These are phyloP conservation scores for Wickerhamiella sorbophila DNA, from an alignment of 805 yeast species.

Conservation along the genomic window DNA sequence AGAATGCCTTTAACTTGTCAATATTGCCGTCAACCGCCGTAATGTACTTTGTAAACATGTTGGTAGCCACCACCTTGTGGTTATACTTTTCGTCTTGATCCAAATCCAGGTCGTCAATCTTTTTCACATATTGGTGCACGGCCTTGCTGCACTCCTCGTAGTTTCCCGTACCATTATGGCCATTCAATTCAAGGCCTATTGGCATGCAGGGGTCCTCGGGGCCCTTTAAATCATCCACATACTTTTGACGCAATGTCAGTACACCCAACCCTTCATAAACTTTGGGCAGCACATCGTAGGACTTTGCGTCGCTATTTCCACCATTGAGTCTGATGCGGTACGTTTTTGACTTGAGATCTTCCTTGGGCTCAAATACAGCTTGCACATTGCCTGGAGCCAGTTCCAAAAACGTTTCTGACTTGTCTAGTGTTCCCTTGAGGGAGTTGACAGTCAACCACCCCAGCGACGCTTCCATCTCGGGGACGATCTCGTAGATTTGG, in stretches of 20 bases:
- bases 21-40: not conserved
- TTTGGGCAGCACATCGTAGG: slow-evolving; percentile 7
- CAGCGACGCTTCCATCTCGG: slow-evolving; percentile 51
- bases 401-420: slow-evolving; percentile 28
- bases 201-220: slow-evolving; percentile 1
- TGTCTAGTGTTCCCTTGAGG: slow-evolving; percentile 33
- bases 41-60: not conserved
- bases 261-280: slow-evolving; percentile 4
- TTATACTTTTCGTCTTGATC: not conserved
- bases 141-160: slow-evolving; percentile 34
- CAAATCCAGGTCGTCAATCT: not conserved
- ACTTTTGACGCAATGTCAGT: slow-evolving; percentile 3
- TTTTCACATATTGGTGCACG: slow-evolving; percentile 32
- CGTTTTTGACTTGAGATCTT: slow-evolving; percentile 2
- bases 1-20: slow-evolving; percentile 3
- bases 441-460: slow-evolving; percentile 56
- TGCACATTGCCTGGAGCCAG: slow-evolving; percentile 5
- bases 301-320: slow-evolving; percentile 1
- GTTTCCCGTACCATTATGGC: slow-evolving; percentile 35
- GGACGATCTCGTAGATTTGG: slow-evolving; percentile 47
- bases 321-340: slow-evolving; percentile 6
- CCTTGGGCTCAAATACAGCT: slow-evolving; percentile 2
- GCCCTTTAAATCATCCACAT: not conserved
- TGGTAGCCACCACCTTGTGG: not conserved
- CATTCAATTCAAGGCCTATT: slow-evolving; percentile 6